phyloP scores from a whole-genome alignment of 78 protist genomes.

The Dictyostelium intermedium region DNA sequence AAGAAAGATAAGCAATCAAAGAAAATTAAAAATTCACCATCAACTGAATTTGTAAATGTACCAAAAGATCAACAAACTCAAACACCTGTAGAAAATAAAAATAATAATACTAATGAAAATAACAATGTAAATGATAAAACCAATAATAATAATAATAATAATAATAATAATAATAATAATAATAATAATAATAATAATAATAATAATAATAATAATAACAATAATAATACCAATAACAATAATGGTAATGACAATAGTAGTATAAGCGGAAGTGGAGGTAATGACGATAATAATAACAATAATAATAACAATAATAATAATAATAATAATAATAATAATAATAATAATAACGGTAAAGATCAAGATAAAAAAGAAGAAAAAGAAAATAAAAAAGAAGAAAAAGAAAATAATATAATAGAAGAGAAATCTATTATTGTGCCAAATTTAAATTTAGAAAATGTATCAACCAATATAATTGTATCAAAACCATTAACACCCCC shows the following conservation, averaged over 20 bases:
- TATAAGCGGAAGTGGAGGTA: background rate
- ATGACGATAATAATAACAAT: background rate
- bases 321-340: background rate
- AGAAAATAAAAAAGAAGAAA: background rate
- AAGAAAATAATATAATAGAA: background rate
- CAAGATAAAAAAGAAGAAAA: background rate
- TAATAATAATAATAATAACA: background rate
- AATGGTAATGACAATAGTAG: background rate
- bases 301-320: conserved; percentile 12
- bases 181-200: background rate
- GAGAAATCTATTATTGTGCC: background rate
- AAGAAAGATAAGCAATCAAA: background rate
- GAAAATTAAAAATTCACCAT: background rate
- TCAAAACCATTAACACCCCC: background rate
- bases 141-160: background rate
- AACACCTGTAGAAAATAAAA: background rate
- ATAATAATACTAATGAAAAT: background rate
- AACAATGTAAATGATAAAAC: background rate
- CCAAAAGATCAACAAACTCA: background rate
- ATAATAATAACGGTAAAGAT: background rate
- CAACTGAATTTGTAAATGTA: background rate
- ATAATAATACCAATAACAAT: background rate
- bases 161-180: background rate
- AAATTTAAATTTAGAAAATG: conserved; percentile 9
- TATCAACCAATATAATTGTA: background rate